phyloP scores from a whole-genome alignment of 2,329 filamentous ascomycete species.

The Xylaria sp. region DNA sequence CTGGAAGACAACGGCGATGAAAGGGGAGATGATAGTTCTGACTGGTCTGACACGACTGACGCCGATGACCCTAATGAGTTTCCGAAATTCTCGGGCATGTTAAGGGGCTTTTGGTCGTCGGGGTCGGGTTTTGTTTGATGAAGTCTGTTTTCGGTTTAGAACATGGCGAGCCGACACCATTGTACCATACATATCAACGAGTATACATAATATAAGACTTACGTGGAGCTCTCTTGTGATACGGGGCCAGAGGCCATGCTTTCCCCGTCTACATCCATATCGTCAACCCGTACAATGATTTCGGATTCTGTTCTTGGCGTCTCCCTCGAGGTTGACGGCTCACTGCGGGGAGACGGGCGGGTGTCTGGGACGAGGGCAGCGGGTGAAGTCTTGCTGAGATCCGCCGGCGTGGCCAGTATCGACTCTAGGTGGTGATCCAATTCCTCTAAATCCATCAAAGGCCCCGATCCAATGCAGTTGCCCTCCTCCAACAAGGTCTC shows the following conservation, averaged over 20 bases:
- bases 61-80: slow-evolving; percentile 57
- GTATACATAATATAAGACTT: slow-evolving; percentile 30
- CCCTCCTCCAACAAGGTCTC: slow-evolving; percentile 33
- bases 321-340: slow-evolving; percentile 27
- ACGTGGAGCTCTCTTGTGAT: slow-evolving; percentile 26
- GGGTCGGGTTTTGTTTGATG: slow-evolving; percentile 31
- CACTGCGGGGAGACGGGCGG: slow-evolving; percentile 23
- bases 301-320: slow-evolving; percentile 35
- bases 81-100: slow-evolving; percentile 27
- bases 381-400: slow-evolving; percentile 28
- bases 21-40: slow-evolving; percentile 58
- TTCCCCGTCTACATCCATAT: slow-evolving; percentile 31
- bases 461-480: slow-evolving; percentile 25
- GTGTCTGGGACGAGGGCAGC: slow-evolving; percentile 28
- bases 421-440: slow-evolving; percentile 35
- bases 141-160: slow-evolving; percentile 31
- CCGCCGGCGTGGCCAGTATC: slow-evolving; percentile 28
- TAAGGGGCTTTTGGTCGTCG: slow-evolving; percentile 36
- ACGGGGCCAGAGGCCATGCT: slow-evolving; percentile 23
- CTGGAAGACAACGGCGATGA: slow-evolving; percentile 55
- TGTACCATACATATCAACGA: slow-evolving; percentile 3
- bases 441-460: slow-evolving; percentile 32
- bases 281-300: slow-evolving; percentile 36
- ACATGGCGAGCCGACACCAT: slow-evolving; percentile 5
- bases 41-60: slow-evolving; percentile 56